phyloP scores from a whole-genome alignment of 2,329 filamentous ascomycete species.

The Cladobotryum mycophilum region DNA sequence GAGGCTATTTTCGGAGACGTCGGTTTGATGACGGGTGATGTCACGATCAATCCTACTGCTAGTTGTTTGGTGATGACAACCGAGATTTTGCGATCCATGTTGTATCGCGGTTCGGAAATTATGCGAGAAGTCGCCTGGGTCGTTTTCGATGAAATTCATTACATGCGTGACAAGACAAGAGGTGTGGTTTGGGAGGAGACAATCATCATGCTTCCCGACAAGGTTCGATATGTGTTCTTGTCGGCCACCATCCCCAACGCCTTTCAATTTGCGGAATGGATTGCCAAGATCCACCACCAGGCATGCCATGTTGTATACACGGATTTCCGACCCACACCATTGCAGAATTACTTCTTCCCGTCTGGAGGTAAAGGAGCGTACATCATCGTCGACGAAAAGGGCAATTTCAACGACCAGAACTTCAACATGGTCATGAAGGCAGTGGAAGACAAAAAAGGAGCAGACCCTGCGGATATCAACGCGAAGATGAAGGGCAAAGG shows the following conservation, averaged over 20 bases:
- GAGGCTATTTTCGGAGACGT: conserved; percentile 93
- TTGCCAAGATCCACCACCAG: conserved; percentile 94
- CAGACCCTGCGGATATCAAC: conserved; percentile 71
- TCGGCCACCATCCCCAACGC: conserved; percentile 98
- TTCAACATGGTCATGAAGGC: conserved; percentile 93
- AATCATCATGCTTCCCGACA: conserved; percentile 94
- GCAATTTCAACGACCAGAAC: conserved; percentile 91
- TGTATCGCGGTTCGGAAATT: conserved; percentile 96
- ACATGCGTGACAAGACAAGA: conserved; percentile 88
- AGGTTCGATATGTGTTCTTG: conserved; percentile 96
- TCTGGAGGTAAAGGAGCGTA: conserved; percentile 88
- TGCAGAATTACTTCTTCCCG: conserved; percentile 98
- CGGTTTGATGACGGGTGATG: conserved; percentile 96
- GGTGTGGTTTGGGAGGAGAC: conserved; percentile 99
- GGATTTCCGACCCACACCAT: conserved; percentile 90
- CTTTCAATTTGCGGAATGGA: conserved; percentile 99
- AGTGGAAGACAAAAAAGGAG: conserved; percentile 81
- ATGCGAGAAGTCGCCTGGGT: conserved; percentile 99
- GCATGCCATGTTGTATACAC: conserved; percentile 99
- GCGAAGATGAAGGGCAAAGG: conserved; percentile 80
- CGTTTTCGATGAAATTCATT: conserved; percentile 97
- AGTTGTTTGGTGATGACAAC: conserved; percentile 99
- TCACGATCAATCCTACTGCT: conserved; percentile 97
- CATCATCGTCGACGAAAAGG: conserved; percentile 93
- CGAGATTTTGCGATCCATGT: conserved; percentile 96